A percentile compares a stretch with the other conserved stretches of the same genome.
These are phyloP conservation scores for Aspergillus neotritici DNA, from an alignment of 2,329 filamentous ascomycete species.

Conservation along the genomic window DNA sequence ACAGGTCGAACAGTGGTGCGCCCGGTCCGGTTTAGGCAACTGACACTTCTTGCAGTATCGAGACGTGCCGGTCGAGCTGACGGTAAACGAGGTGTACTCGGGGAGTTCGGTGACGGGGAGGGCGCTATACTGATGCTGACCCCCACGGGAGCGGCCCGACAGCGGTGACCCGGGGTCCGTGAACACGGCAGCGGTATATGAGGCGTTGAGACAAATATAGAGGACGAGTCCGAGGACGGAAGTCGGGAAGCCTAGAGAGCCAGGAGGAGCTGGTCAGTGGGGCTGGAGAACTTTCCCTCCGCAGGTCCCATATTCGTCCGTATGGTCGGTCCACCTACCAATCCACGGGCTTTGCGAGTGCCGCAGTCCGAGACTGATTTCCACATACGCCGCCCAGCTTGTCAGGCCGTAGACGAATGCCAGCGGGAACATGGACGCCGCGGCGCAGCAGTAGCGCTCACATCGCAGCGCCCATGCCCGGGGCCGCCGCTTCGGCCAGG, in stretches of 20 bases:
- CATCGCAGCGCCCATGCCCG: slow-evolving; percentile 45
- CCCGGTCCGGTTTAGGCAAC: slow-evolving; percentile 85
- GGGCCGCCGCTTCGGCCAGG: slow-evolving; percentile 37
- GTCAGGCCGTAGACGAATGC: slow-evolving; percentile 82
- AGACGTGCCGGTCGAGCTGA: slow-evolving; percentile 80
- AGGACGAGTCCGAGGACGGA: slow-evolving; percentile 64
- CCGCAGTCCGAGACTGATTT: slow-evolving; percentile 64
- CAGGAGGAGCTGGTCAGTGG: background rate
- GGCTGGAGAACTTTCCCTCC: background rate
- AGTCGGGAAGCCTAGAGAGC: slow-evolving; percentile 33
- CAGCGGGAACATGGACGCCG: slow-evolving; percentile 78
- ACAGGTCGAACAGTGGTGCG: slow-evolving; percentile 96
- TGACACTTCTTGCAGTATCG: slow-evolving; percentile 98
- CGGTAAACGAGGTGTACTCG: slow-evolving; percentile 72
- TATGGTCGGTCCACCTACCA: slow-evolving; percentile 22
- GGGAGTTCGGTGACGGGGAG: slow-evolving; percentile 66
- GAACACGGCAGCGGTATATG: slow-evolving; percentile 89
- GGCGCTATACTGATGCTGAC: slow-evolving; percentile 59
- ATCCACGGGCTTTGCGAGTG: slow-evolving; percentile 46
- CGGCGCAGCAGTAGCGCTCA: slow-evolving; percentile 78
- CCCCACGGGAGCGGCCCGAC: slow-evolving; percentile 19
- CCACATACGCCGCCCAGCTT: slow-evolving; percentile 90
- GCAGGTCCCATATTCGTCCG: background rate
- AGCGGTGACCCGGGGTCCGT: slow-evolving; percentile 72
- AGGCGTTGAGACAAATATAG: slow-evolving; percentile 76